Evolutionary conservation across 352 stramenopile species (phyloP).

Genomic region (Pythium folliculosum): DNA sequence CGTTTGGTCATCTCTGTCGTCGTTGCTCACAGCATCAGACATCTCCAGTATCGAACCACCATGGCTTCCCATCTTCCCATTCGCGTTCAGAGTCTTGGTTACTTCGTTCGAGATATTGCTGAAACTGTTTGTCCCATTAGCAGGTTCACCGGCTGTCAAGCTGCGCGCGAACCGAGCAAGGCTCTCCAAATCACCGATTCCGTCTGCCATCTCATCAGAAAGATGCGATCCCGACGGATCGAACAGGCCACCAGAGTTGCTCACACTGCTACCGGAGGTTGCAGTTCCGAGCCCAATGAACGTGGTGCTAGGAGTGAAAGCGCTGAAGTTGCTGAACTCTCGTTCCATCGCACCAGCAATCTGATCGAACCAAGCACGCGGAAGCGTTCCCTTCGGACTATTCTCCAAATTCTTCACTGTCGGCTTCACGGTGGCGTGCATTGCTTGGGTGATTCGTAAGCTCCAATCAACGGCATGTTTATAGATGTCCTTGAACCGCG

Average conservation of each 20-base stretch:
- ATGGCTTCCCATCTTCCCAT: constrained; percentile 15
- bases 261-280: not conserved
- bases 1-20: constrained; percentile 63
- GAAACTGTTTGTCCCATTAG: constrained; percentile 34
- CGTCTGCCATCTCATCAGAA: constrained; percentile 46
- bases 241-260: constrained; percentile 22
- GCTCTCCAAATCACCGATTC: constrained; percentile 67
- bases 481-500: constrained; percentile 83
- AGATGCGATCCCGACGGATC: constrained; percentile 34
- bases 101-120: constrained; percentile 78
- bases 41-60: constrained; percentile 35
- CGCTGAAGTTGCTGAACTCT: constrained; percentile 40
- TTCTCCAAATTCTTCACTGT: constrained; percentile 60
- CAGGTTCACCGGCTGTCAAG: constrained; percentile 42
- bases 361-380: constrained; percentile 79
- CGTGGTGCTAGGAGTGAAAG: constrained; percentile 26
- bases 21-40: constrained; percentile 61
- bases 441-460: constrained; percentile 71
- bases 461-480: constrained; percentile 77
- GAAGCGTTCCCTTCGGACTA: constrained; percentile 73
- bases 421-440: constrained; percentile 79
- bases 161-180: constrained; percentile 73
- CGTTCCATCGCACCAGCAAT: constrained; percentile 53
- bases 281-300: not conserved
- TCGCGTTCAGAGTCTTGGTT: constrained; percentile 60